Conservation (phyloP, 2,329 filamentous ascomycete genomes). For the Paecilomyces formosus region DNA sequence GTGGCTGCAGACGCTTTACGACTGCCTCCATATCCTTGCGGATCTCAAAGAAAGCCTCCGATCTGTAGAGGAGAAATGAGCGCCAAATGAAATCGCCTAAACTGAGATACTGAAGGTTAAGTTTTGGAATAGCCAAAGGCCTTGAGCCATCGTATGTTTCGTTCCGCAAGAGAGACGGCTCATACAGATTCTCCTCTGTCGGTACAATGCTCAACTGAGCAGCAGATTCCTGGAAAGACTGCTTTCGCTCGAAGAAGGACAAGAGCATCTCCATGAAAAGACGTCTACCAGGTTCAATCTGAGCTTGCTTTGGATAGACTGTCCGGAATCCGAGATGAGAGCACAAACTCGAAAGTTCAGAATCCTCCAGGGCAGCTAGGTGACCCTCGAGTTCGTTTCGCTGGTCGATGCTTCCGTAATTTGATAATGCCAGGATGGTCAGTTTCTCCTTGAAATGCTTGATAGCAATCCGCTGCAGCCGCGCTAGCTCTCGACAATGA, state of each 20-base stretch:
- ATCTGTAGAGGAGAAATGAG: conserved; percentile 79
- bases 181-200: conserved; percentile 73
- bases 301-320: conserved; percentile 66
- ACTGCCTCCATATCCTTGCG: conserved; percentile 82
- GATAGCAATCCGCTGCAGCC: conserved; percentile 68
- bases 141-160: conserved; percentile 81
- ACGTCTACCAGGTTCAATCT: conserved; percentile 53
- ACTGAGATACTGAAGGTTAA: conserved; percentile 92
- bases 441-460: conserved; percentile 84
- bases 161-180: conserved; percentile 67
- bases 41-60: conserved; percentile 89
- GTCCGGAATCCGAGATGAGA: conserved; percentile 68
- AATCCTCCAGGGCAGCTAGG: conserved; percentile 63
- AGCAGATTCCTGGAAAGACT: conserved; percentile 74
- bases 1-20: conserved; percentile 70
- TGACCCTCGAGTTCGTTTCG: conserved; percentile 70
- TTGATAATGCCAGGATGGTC: conserved; percentile 83
- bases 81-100: conserved; percentile 97
- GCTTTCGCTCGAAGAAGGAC: conserved; percentile 65
- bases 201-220: conserved; percentile 69
- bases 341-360: conserved; percentile 65
- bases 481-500: conserved; percentile 70
- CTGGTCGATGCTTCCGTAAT: conserved; percentile 81
- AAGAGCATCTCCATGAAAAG: conserved; percentile 60
- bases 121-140: conserved; percentile 83